Percentiles rank a stretch among this genome's conserved stretches.
Evolutionary conservation across 1,284 basidiomycete genomes (phyloP).

Genomic region (Sanguinoderma infundibulare): DNA sequence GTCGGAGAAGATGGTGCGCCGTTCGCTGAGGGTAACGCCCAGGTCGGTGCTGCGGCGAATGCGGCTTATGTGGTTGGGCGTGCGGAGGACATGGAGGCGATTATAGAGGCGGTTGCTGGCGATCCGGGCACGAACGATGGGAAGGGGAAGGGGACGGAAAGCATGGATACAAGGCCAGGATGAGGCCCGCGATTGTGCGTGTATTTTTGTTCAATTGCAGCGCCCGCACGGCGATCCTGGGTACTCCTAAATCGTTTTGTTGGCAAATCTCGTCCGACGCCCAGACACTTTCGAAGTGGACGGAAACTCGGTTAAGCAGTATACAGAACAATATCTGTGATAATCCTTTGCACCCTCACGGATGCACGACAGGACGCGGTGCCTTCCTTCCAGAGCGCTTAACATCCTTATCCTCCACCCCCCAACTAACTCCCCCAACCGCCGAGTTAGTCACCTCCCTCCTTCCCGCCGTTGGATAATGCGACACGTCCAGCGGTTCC

Average conservation of each 20-base stretch:
- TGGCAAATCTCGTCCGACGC: no score
- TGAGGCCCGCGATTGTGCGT: background rate
- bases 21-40: slow-evolving; percentile 31
- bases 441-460: slow-evolving; percentile 19
- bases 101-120: slow-evolving; percentile 21
- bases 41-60: slow-evolving; percentile 29
- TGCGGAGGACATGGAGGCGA: slow-evolving; percentile 34
- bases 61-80: slow-evolving; percentile 29
- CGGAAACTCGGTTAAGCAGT: no score
- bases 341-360: background rate
- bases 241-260: no score
- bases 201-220: background rate
- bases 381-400: slow-evolving; percentile 3
- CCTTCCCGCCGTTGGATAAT: slow-evolving; percentile 27
- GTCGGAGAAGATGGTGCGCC: slow-evolving; percentile 11
- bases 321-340: no score
- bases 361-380: background rate
- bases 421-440: slow-evolving; percentile 15
- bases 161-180: slow-evolving; percentile 18
- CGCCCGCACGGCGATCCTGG: no score
- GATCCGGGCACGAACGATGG: background rate
- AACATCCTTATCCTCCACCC: slow-evolving; percentile 16
- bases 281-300: no score
- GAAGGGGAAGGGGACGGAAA: slow-evolving; percentile 1
- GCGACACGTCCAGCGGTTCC: slow-evolving; percentile 27